phyloP scores from a whole-genome alignment of 2,329 filamentous ascomycete species.

The Penicillium sp. region DNA sequence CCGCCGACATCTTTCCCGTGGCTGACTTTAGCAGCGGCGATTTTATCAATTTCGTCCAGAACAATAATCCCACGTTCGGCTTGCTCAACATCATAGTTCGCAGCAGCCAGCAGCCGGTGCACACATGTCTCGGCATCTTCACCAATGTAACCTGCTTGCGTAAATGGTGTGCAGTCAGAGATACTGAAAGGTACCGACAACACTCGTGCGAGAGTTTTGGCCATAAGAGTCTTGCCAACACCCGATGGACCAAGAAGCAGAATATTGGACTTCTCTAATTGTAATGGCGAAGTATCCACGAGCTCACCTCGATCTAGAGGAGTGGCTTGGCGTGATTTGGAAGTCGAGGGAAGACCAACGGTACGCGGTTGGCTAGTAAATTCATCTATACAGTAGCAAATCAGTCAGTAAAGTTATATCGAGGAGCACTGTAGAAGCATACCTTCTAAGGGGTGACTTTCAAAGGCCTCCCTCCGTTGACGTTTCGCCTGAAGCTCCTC shows the following conservation, averaged over 20 bases:
- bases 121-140: conserved; percentile 98
- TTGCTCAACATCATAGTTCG: conserved; percentile 83
- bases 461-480: conserved; percentile 69
- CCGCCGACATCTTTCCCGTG: conserved; percentile 94
- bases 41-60: conserved; percentile 96
- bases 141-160: conserved; percentile 95
- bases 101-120: conserved; percentile 83
- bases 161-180: conserved; percentile 94
- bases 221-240: conserved; percentile 94
- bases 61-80: conserved; percentile 94
- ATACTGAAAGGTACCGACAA: conserved; percentile 96
- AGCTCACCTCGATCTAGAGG: conserved; percentile 45
- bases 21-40: conserved; percentile 82
- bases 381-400: conserved; percentile 54
- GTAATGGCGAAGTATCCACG: conserved; percentile 64
- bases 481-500: conserved; percentile 74
- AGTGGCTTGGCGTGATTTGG: conserved; percentile 26
- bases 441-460: conserved; percentile 81
- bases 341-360: conserved; percentile 42
- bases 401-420: not conserved
- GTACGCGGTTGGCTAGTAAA: conserved; percentile 65
- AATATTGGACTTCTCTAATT: conserved; percentile 94
- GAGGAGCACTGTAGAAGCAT: conserved; percentile 12
- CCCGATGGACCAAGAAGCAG: conserved; percentile 89
- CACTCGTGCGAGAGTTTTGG: conserved; percentile 83